These are phyloP conservation scores for Globisporangium barbulae DNA, from an alignment of 352 stramenopile genomes.

Conservation along the genomic window DNA sequence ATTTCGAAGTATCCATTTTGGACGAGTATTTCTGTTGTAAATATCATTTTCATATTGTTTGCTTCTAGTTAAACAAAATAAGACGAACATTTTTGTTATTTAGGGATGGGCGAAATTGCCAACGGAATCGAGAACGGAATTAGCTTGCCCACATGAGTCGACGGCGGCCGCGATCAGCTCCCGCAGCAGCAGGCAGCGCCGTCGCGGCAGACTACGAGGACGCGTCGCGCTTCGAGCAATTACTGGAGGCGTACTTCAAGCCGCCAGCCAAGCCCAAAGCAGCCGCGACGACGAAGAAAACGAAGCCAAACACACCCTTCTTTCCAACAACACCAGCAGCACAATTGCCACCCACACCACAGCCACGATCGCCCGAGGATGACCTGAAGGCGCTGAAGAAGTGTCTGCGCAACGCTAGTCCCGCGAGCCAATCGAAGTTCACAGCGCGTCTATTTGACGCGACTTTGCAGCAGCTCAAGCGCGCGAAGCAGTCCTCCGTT, in stretches of 20 bases:
- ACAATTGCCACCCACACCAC: background rate
- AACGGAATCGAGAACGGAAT: no score
- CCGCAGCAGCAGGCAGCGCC: background rate
- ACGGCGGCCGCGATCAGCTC: background rate
- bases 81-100: no score
- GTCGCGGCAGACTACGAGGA: conserved; percentile 15
- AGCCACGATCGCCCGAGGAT: conserved; percentile 3
- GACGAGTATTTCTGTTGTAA: no score
- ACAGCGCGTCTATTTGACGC: conserved; percentile 21
- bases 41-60: no score
- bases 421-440: conserved; percentile 25
- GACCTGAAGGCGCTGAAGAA: conserved; percentile 34
- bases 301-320: conserved; percentile 5
- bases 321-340: background rate
- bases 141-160: background rate
- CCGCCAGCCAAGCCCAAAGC: background rate
- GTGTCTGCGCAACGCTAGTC: conserved; percentile 23
- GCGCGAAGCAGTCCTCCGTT: conserved; percentile 10
- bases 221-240: conserved; percentile 22
- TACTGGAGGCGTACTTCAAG: conserved; percentile 27
- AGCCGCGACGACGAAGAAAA: background rate
- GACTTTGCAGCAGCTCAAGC: conserved; percentile 26
- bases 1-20: no score
- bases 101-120: no score
- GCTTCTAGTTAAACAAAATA: no score